These are phyloP conservation scores for Aspergillus luchuensis DNA, from an alignment of 2,329 filamentous ascomycete genomes.

Conservation along the genomic window DNA sequence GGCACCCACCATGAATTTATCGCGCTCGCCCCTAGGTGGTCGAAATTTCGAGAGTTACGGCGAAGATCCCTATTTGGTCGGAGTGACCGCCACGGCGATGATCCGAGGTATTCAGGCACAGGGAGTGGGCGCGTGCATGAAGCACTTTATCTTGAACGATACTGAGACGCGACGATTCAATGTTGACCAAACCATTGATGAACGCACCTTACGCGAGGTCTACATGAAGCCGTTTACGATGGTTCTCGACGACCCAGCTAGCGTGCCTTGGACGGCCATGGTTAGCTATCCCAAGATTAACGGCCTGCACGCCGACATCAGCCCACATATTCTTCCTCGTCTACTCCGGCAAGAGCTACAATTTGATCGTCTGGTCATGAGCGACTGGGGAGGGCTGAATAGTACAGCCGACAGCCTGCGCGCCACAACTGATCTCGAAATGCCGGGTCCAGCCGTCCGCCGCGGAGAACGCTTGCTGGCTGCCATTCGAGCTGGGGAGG, in stretches of 20 bases:
- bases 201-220: no score
- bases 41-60: no score
- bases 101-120: no score
- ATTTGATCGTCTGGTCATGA: background rate
- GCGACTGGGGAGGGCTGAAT: background rate
- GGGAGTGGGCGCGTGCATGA: no score
- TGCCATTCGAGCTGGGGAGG: background rate
- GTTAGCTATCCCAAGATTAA: conserved; percentile 5
- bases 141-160: no score
- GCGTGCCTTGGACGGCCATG: conserved; percentile 17
- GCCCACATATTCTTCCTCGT: background rate
- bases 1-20: no score
- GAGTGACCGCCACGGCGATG: no score
- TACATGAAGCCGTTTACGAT: background rate
- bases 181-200: no score
- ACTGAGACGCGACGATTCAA: no score
- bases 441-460: conserved; percentile 3
- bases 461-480: conserved; percentile 1
- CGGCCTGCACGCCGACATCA: background rate
- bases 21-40: no score
- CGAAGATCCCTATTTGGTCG: no score
- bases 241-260: conserved; percentile 5
- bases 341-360: conserved; percentile 1
- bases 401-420: background rate
- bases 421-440: background rate